A percentile compares a stretch with the other conserved stretches of the same genome.
These are phyloP conservation scores for Phycomyces blakesleeanus DNA, from an alignment of 192 early-diverging fungal genomes.

Conservation along the genomic window DNA sequence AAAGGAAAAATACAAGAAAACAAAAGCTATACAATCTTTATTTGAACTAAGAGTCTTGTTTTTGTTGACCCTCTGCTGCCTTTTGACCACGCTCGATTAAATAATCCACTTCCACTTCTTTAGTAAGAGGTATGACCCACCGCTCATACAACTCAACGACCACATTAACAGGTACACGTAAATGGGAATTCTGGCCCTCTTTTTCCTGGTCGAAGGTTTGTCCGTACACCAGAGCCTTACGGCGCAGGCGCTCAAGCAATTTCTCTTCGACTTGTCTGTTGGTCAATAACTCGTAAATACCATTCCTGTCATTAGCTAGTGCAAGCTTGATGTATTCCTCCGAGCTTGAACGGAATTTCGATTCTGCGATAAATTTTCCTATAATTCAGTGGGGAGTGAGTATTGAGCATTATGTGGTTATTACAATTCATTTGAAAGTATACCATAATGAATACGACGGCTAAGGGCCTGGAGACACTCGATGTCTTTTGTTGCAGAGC, in stretches of 20 bases:
- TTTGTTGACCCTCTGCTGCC: slow-evolving; percentile 13
- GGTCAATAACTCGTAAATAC: slow-evolving; percentile 83
- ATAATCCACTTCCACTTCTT: slow-evolving; percentile 95
- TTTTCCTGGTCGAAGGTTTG: slow-evolving; percentile 55
- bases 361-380: slow-evolving; percentile 96
- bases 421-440: background rate
- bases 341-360: slow-evolving; percentile 85
- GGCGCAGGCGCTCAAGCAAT: slow-evolving; percentile 75
- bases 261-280: slow-evolving; percentile 82
- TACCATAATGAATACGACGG: slow-evolving; percentile 93
- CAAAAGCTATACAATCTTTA: slow-evolving; percentile 5
- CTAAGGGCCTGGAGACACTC: slow-evolving; percentile 89
- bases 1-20: slow-evolving; percentile 10
- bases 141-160: slow-evolving; percentile 90
- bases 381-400: background rate
- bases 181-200: slow-evolving; percentile 19
- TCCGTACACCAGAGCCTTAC: slow-evolving; percentile 92
- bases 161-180: slow-evolving; percentile 72
- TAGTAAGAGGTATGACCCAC: slow-evolving; percentile 96
- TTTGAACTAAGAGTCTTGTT: slow-evolving; percentile 3
- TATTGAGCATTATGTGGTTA: background rate
- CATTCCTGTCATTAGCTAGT: slow-evolving; percentile 62
- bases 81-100: slow-evolving; percentile 57
- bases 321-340: slow-evolving; percentile 34
- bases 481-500: slow-evolving; percentile 89